Evolutionary conservation across 2,329 filamentous ascomycete species (phyloP).

Genomic region (Cyphellophora europaea): DNA sequence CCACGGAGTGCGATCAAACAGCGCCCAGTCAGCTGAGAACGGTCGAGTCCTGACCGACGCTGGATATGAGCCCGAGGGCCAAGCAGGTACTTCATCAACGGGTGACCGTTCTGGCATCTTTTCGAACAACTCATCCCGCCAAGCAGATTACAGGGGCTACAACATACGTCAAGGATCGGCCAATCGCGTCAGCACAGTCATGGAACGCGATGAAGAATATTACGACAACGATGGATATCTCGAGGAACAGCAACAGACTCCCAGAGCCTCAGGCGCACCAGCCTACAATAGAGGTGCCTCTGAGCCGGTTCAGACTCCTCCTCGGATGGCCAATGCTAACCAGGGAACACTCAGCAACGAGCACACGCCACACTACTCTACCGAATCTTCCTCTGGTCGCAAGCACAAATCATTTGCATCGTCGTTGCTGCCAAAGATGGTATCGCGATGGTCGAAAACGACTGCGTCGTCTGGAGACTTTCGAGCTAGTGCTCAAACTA

Average conservation of each 20-base stretch:
- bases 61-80: conserved; percentile 77
- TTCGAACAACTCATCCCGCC: conserved; percentile 39
- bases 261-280: background rate
- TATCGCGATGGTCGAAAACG: conserved; percentile 90
- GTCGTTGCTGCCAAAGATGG: conserved; percentile 70
- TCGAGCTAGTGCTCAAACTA: conserved; percentile 49
- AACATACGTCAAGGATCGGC: conserved; percentile 52
- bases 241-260: conserved; percentile 8
- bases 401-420: conserved; percentile 85
- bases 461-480: conserved; percentile 81
- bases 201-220: conserved; percentile 67
- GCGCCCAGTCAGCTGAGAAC: conserved; percentile 61
- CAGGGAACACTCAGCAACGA: conserved; percentile 57
- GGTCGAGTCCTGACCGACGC: conserved; percentile 59
- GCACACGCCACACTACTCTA: conserved; percentile 56
- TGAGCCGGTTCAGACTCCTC: conserved; percentile 35
- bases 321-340: conserved; percentile 26
- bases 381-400: conserved; percentile 53
- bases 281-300: conserved; percentile 32
- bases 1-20: conserved; percentile 27
- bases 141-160: conserved; percentile 30
- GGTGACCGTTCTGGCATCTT: conserved; percentile 64
- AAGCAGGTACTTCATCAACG: conserved; percentile 64
- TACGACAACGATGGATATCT: conserved; percentile 12
- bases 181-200: conserved; percentile 82